Evolutionary conservation across 2,329 filamentous ascomycete species (phyloP).

Genomic region (Cercospora citrullina): DNA sequence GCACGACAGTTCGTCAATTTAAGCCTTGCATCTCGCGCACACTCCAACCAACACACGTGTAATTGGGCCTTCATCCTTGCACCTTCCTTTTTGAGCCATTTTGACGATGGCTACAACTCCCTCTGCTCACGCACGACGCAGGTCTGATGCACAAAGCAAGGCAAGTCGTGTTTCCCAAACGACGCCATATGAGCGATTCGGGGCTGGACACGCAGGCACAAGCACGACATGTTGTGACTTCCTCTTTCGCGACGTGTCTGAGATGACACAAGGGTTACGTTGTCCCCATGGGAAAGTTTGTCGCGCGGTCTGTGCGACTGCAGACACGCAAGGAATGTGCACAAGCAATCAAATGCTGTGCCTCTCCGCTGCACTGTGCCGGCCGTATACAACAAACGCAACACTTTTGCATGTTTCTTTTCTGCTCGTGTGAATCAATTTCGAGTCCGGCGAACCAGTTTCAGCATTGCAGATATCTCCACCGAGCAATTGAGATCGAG

Average conservation of each 20-base stretch:
- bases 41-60: neutral
- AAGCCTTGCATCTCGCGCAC: neutral
- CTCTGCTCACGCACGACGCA: neutral
- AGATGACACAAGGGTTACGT: slow-evolving; percentile 8
- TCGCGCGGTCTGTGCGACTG: slow-evolving; percentile 9
- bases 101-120: neutral
- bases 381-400: neutral
- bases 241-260: neutral
- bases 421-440: neutral
- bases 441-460: neutral
- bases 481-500: too few relatives aligned
- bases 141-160: neutral
- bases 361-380: neutral
- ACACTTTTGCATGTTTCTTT: neutral
- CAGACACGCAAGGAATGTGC: slow-evolving; percentile 11
- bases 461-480: neutral
- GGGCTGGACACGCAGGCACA: neutral
- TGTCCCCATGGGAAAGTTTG: slow-evolving; percentile 7
- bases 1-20: neutral
- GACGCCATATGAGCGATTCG: neutral
- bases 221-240: slow-evolving; percentile 4
- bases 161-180: neutral
- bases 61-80: neutral
- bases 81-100: neutral
- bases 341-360: slow-evolving; percentile 4